These are phyloP conservation scores for Cyberlindnera bimundalis DNA, from an alignment of 805 yeast genomes.

Conservation along the genomic window DNA sequence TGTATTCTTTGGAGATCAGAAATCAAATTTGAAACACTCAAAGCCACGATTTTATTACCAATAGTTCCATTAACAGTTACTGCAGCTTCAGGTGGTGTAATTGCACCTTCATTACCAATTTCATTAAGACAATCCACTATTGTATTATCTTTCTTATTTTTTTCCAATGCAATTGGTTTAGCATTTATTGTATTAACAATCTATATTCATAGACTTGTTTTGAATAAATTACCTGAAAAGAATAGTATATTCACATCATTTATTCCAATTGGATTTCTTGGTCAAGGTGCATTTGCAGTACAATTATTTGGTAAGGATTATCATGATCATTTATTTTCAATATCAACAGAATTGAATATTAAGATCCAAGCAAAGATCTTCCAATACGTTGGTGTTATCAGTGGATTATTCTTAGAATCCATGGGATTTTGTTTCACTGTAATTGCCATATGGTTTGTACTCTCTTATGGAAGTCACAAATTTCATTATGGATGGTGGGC, in stretches of 20 bases:
- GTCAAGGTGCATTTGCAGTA: constrained; percentile 78
- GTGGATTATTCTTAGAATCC: constrained; percentile 45
- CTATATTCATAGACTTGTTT: constrained; percentile 56
- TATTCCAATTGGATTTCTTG: constrained; percentile 78
- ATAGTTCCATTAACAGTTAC: constrained; percentile 79
- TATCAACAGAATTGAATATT: constrained; percentile 13
- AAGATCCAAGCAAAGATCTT: constrained; percentile 30
- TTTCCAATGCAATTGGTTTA: constrained; percentile 66
- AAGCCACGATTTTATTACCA: constrained; percentile 63
- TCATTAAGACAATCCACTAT: constrained; percentile 49
- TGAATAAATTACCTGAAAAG: constrained; percentile 57
- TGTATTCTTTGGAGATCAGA: constrained; percentile 34
- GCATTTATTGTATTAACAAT: constrained; percentile 55
- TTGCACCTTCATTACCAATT: constrained; percentile 43
- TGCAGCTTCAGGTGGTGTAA: constrained; percentile 62
- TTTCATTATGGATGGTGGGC: constrained; percentile 72
- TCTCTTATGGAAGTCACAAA: constrained; percentile 31
- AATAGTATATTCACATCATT: constrained; percentile 59
- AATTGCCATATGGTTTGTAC: constrained; percentile 36
- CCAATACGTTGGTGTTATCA: constrained; percentile 34
- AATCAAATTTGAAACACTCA: constrained; percentile 38
- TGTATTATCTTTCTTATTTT: constrained; percentile 51
- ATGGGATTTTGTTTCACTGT: constrained; percentile 58
- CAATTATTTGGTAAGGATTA: constrained; percentile 49
- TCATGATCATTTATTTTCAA: constrained; percentile 22